Base-by-base conservation (phyloP, 2,329 filamentous ascomycete species). In the Chalaropsis thielavioides region DNA sequence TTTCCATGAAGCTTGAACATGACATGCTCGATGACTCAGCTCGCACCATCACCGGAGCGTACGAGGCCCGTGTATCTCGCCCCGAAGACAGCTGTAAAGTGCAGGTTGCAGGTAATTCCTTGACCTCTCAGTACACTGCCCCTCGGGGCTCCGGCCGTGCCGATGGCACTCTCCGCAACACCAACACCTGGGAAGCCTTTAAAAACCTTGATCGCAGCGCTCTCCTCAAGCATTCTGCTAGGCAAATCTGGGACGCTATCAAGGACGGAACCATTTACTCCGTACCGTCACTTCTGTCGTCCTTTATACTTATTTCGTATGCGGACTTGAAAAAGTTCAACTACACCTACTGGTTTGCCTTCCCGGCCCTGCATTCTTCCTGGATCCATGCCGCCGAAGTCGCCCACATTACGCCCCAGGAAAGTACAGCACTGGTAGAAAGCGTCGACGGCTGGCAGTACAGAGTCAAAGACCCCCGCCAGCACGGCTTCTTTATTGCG, bases 271-370 rank as follows among this genome's bases (percentile, higher is more conserved):
- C 90, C 49, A 96, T 99, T 70, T 97, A 95, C 76, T 94, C 91
- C 10, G 89, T 92, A 62, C 94, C 94, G 1, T 96, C 92, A 3
- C 81, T 97, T 1, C 84, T 99, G 19, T 86, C 90, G 3, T 94
- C 90, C 6, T 97, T 96, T 74, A 82, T 89, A 31, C 85, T 95
- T 66, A 84, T 97, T 58, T 96, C 90, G 17, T 99, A 90, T 73
- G 92, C 94, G 68, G 92, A 99, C 72, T 81, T 99, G 41, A 99
- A 99, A 75, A 96, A 95, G 73, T 97, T 97, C 77, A 90, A 87
- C 68, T 96, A 97, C 73, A 90, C 88, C n/a, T 97, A 97, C 76
- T 95, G 95, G 85, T 97, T 97, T 75, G 92, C 88, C 4, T 99
- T 95, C 72, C 94, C 94, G 0, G 91, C 92, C 17, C 80, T 99